Conservation (phyloP, 225 moss, liverwort and hornwort species). For the Lunularia cruciata region DNA sequence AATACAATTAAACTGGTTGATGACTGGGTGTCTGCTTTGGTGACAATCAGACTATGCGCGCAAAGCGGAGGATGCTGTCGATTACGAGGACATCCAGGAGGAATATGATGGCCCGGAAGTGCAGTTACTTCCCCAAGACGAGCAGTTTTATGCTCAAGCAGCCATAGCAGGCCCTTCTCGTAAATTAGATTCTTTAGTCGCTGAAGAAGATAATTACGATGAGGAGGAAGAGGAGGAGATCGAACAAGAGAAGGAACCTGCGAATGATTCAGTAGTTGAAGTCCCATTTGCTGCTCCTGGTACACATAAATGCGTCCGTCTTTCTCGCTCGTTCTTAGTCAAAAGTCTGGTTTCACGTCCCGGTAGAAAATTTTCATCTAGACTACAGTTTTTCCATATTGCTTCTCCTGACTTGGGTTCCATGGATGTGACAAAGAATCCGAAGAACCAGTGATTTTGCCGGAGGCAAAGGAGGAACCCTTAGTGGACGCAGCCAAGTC, state of each 20-base stretch:
- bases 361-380: no score
- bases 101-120: slow-evolving; percentile 93
- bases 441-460: slow-evolving; percentile 53
- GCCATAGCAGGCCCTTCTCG: slow-evolving; percentile 70
- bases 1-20: neutral
- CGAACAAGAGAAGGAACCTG: slow-evolving; percentile 31
- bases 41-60: slow-evolving; percentile 70
- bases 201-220: slow-evolving; percentile 93
- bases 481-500: slow-evolving; percentile 46
- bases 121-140: slow-evolving; percentile 68
- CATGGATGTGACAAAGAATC: no score
- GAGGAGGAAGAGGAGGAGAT: slow-evolving; percentile 73
- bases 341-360: no score
- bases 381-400: no score
- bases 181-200: slow-evolving; percentile 39
- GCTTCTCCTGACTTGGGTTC: no score
- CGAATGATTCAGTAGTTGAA: slow-evolving; percentile 27
- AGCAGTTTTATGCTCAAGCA: slow-evolving; percentile 86
- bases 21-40: slow-evolving; percentile 11
- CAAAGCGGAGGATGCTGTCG: slow-evolving; percentile 95
- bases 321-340: no score
- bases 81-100: slow-evolving; percentile 98
- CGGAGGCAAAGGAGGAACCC: slow-evolving; percentile 49
- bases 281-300: slow-evolving; percentile 13
- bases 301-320: slow-evolving; percentile 9